phyloP scores from a whole-genome alignment of 345 rosid species.

The Turnera subulata region DNA sequence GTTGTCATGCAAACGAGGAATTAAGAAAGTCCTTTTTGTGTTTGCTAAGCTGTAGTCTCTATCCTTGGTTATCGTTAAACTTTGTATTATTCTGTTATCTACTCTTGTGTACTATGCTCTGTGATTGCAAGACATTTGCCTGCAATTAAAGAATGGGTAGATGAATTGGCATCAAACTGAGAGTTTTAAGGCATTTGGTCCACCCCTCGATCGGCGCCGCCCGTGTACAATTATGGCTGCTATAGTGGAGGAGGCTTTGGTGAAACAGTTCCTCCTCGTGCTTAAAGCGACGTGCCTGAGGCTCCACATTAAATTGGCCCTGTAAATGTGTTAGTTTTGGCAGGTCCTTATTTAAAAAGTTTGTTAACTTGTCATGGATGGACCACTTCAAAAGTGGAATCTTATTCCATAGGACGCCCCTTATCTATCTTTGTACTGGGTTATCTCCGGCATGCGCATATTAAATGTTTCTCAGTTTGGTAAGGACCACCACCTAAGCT shows the following conservation, averaged over 20 bases:
- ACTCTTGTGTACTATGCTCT: neutral
- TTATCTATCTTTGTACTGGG: too few species aligned
- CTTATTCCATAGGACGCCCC: too few species aligned
- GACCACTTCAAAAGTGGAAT: too few species aligned
- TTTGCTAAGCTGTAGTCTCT: too few species aligned
- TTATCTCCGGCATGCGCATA: too few species aligned
- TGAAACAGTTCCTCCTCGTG: neutral
- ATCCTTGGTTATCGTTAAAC: neutral
- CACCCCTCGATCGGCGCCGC: neutral
- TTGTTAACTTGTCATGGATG: too few species aligned
- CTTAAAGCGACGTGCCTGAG: neutral
- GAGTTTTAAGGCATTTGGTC: neutral
- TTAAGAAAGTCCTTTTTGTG: neutral
- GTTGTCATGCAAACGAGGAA: too few species aligned
- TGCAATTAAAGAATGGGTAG: too few species aligned
- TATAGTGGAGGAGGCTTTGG: neutral
- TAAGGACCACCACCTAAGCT: too few species aligned
- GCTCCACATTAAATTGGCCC: neutral
- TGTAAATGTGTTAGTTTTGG: neutral
- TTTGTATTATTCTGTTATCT: neutral
- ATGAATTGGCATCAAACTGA: neutral
- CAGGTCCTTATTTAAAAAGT: too few species aligned
- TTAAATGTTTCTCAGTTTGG: too few species aligned
- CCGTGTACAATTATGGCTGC: neutral
- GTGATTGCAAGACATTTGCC: too few species aligned